Evolutionary conservation across 495 filamentous ascomycete genomes (phyloP), one percentile per base, ranked within the genome.

Genomic region (Xylaria sp.): DNA sequence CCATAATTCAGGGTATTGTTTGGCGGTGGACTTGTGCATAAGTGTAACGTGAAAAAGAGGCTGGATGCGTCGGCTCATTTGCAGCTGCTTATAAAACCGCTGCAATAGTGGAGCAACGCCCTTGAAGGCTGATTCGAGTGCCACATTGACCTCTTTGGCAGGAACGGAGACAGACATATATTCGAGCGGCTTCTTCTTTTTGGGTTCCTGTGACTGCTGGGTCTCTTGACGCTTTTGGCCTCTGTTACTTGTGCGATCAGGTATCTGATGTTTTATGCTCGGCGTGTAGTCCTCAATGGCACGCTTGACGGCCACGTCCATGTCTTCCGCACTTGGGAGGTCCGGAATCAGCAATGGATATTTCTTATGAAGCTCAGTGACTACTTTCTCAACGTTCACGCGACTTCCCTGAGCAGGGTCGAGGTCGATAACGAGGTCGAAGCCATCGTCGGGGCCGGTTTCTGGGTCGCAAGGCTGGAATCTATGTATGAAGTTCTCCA

Each of bases 1-100:
- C 96, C 96, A 99, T 19, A 93, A 80, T 1, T 90, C 88, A 0
- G 89, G 85, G 70, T 88, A 77, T 50, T 89, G 78, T 55, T 83
- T 82, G 29, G 90, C 80, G 2, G 80, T 80, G 12, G 90, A 89
- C 59, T 89, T 91, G 80, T 99, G 96, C 77, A 97, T 93, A 17
- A 99, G 87, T 0, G 96, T 99, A 67, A 98, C 91, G 80, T 99
- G 96, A 82, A 98, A 98, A n/a, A 88, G 81, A 41, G 88, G 74
- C 79, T 99, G 96, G 24, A 98, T 79, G 62, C 96, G 92, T 31
- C 90, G 86, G 1, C 84, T 82, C 50, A 90, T 85, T 73, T 93
- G 84, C 33, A 99, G 90, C 55, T 92, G 88, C 71, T 88, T 85
- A 85, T 91, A 98, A 72, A 97, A 90, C 37, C 85, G 87, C 5